These are phyloP conservation scores for Thermomucor indicae-seudaticae DNA, from an alignment of 371 early-diverging fungal genomes.

Conservation along the genomic window DNA sequence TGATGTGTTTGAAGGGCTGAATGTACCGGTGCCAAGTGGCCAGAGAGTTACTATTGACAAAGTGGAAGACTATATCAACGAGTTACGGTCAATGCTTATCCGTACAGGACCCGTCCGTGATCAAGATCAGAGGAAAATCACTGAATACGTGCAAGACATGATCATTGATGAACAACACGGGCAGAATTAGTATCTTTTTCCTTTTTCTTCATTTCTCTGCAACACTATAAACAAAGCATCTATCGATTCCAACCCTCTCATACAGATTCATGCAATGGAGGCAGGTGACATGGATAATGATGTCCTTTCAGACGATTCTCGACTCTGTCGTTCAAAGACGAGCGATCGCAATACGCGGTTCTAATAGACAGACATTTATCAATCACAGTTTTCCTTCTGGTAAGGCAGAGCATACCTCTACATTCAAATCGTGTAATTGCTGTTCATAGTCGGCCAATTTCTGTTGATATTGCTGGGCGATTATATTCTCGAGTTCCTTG, in stretches of 20 bases:
- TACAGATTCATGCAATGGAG: no score
- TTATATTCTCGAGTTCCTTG: background rate
- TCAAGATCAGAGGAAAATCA: background rate
- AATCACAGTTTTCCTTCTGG: no score
- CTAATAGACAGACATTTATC: background rate
- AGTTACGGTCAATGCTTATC: slow-evolving; percentile 4
- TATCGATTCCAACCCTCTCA: no score
- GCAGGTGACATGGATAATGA: no score
- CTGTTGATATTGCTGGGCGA: background rate
- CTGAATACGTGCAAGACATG: background rate
- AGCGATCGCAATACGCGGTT: background rate
- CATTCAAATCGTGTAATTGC: background rate
- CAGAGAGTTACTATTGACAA: background rate
- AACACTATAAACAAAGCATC: no score
- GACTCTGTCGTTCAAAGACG: background rate
- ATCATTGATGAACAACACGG: no score
- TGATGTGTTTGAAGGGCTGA: slow-evolving; percentile 12
- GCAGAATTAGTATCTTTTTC: no score
- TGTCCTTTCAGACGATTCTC: no score
- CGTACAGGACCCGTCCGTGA: slow-evolving; percentile 4
- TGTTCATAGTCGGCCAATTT: background rate
- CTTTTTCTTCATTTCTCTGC: no score
- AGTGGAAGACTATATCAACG: slow-evolving; percentile 9
- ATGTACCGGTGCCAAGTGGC: slow-evolving; percentile 10
- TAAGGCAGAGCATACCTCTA: background rate